These are phyloP conservation scores for Aquilaria sinensis DNA, from an alignment of 345 rosid genomes.

Conservation along the genomic window DNA sequence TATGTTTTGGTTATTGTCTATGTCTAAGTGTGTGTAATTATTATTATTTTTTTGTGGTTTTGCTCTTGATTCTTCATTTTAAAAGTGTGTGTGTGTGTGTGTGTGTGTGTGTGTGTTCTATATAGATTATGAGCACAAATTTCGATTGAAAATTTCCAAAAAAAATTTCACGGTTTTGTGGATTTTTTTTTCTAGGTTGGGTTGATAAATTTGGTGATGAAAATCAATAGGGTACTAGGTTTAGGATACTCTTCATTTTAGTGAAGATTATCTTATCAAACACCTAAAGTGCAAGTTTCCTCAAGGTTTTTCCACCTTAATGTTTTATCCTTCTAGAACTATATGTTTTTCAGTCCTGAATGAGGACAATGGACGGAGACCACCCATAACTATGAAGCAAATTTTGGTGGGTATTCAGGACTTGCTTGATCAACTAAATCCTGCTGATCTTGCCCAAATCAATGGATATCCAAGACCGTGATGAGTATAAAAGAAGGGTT, in stretches of 20 bases:
- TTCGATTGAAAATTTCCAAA: too few relatives aligned
- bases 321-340: constrained; percentile 31
- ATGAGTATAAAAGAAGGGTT: constrained; percentile 36
- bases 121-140: too few relatives aligned
- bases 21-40: too few relatives aligned
- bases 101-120: too few relatives aligned
- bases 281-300: constrained; percentile 41
- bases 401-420: constrained; percentile 36
- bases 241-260: constrained; percentile 17
- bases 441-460: constrained; percentile 27
- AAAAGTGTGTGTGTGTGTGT: too few relatives aligned
- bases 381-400: constrained; percentile 38
- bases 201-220: too few relatives aligned
- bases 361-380: constrained; percentile 35
- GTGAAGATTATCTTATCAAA: constrained; percentile 37
- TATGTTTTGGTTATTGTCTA: too few relatives aligned
- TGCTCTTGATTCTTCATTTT: too few relatives aligned
- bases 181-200: too few relatives aligned
- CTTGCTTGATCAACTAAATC: constrained; percentile 10
- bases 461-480: constrained; percentile 33
- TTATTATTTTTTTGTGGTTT: too few relatives aligned
- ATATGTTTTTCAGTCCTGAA: constrained; percentile 36
- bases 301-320: constrained; percentile 34
- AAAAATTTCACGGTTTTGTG: too few relatives aligned
- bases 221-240: too few relatives aligned